Evolutionary conservation across 2,329 filamentous ascomycete genomes (phyloP).

Genomic region (Colletotrichum simmondsii): DNA sequence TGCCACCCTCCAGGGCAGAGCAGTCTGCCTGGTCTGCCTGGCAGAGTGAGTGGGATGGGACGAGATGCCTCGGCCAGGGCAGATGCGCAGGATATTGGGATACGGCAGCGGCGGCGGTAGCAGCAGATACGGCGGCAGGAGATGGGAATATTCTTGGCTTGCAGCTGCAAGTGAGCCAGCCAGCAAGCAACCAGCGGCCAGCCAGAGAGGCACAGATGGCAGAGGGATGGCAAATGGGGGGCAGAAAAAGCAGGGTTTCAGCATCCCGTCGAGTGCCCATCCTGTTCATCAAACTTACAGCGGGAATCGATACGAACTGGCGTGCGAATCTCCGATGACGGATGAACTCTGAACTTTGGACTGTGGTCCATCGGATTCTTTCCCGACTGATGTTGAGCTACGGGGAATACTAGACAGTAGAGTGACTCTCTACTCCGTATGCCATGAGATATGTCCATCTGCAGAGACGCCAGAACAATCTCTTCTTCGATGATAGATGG

Average conservation of each 20-base stretch:
- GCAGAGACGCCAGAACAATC: not conserved
- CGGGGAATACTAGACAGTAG: not conserved
- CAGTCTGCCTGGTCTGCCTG: not conserved
- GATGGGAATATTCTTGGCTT: constrained; percentile 10
- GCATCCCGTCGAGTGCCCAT: constrained; percentile 22
- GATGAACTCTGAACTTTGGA: not conserved
- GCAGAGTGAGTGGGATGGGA: not conserved
- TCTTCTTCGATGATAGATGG: not conserved
- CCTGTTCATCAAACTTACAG: constrained; percentile 21
- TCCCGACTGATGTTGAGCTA: not conserved
- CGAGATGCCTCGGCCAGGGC: not conserved
- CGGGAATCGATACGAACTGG: constrained; percentile 10
- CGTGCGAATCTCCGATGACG: constrained; percentile 22
- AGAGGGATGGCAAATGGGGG: too few relatives aligned
- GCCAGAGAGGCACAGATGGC: not conserved
- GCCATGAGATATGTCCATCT: not conserved
- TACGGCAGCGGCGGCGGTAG: too few relatives aligned
- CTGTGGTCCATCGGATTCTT: not conserved
- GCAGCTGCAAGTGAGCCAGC: constrained; percentile 17
- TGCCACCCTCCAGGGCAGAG: constrained; percentile 2
- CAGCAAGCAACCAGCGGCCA: not conserved
- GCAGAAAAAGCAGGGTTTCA: constrained; percentile 30
- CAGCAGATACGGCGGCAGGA: not conserved
- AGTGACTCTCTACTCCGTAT: not conserved
- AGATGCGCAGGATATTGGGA: not conserved